Evolutionary conservation across 2,329 filamentous ascomycete species (phyloP), one percentile per base, ranked within the genome.

Genomic region (Trichoderma brevicompactum): DNA sequence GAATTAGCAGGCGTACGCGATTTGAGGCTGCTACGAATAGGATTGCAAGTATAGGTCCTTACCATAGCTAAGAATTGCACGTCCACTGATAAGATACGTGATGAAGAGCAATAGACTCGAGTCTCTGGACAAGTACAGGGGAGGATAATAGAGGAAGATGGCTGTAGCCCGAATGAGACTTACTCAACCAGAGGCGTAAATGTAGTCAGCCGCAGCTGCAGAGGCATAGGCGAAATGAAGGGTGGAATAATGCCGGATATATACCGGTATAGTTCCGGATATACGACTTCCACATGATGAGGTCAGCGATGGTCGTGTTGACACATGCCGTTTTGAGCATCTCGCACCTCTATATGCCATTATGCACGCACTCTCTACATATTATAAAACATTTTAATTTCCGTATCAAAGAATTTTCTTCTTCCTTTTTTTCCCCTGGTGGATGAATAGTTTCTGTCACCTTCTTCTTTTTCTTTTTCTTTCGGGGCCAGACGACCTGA

Each of bases 201-300:
- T 28, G 23, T 5, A 28, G 23, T 28, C 23, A 28, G 23, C 23
- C 23, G 23, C 23, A 28, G 23, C 23, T 28, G 23, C n/a, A n/a
- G n/a, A 28, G 2, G 23, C 23, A 28, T 28, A 28, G 23, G 17
- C 9, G 38, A n/a, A 41, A 15, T 19, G 12, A 17, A 9, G n/a
- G 28, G 15, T 9, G 69, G 67, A 49, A 67, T 56, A 70, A 68
- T 28, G 17, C 66, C 68, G 69, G 68, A 50, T 32, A 17, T 34
- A 43, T n/a, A 1, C n/a, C 1, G 61, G 50, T 34, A 36, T 17
- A 54, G 23, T 13, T 10, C 15, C 48, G 60, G 60, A 23, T 15
- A n/a, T 8, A 38, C 7, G 7, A 38, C 17, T 54, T 50, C 60
- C 54, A 49, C 60, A 53, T 9, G 49, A 63, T 63, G 60, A 63